phyloP scores from a whole-genome alignment of 495 filamentous ascomycete genomes.

The Beverwykella pulmonaria region DNA sequence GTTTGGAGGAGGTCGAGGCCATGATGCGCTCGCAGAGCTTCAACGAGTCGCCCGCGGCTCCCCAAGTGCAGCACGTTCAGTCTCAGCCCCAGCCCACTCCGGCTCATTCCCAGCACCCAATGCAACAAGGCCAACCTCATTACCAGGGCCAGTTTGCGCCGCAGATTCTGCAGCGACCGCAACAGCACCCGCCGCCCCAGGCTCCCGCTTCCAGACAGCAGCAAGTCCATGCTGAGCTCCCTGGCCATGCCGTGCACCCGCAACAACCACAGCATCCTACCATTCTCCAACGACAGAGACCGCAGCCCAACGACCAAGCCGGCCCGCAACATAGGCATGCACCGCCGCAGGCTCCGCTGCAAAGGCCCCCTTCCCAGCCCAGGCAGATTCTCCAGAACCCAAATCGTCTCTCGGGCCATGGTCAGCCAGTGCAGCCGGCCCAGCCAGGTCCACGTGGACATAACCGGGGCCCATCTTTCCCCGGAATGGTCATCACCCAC shows the following conservation, averaged over 20 bases:
- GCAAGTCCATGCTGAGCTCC: conserved; percentile 36
- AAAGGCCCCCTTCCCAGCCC: conserved; percentile 48
- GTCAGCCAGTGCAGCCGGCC: conserved; percentile 3
- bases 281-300: conserved; percentile 54
- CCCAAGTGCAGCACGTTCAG: conserved; percentile 38
- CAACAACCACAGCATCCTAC: conserved; percentile 49
- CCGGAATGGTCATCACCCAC: conserved; percentile 61
- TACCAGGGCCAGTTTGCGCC: conserved; percentile 27
- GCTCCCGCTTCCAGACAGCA: conserved; percentile 22
- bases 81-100: conserved; percentile 9
- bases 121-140: conserved; percentile 18
- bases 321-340: conserved; percentile 34
- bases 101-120: conserved; percentile 18
- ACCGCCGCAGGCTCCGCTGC: conserved; percentile 45
- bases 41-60: conserved; percentile 45
- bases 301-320: conserved; percentile 39
- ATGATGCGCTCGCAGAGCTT: conserved; percentile 76
- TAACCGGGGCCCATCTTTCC: conserved; percentile 45
- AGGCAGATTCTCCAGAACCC: conserved; percentile 56
- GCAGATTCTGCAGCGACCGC: conserved; percentile 47
- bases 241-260: conserved; percentile 47
- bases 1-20: conserved; percentile 94
- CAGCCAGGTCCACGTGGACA: conserved; percentile 37
- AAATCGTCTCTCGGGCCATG: conserved; percentile 47
- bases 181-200: conserved; percentile 31